Evolutionary conservation across 345 rosid species (phyloP), one percentile per base, ranked within the genome.

Genomic region (Trapa bicornis): DNA sequence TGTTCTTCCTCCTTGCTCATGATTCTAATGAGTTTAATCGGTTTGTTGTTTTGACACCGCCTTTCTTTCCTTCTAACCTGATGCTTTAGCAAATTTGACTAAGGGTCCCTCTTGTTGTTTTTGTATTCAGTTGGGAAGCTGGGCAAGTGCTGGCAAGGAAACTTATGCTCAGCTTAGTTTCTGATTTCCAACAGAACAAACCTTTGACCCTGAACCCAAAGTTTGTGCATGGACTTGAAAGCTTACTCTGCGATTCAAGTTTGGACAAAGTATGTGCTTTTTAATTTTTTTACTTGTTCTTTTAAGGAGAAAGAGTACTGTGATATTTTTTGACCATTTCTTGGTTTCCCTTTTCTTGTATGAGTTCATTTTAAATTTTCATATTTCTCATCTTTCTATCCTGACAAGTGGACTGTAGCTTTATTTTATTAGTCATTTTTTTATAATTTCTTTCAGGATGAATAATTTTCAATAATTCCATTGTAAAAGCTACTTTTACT

Each of bases 21-120:
- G 97, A 89, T 81, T 86, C 92, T 0, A 97, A 95, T 72, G 99
- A 83, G 80, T 95, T 91, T 78, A 95, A 91, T 73, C 89, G 97
- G 99, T 94, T 73, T 69, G 87, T 76, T 36, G 65, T 74, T 79
- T 70, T 75, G 67, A 63, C 72, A 72, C 33, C 63, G 47, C 71
- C 14, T 41, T 42, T 37, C 14, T 33, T 57, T 68, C 17, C 50
- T 70, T 47, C 64, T 45, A 68, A 0, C 6, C 35, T 10, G 32
- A 66, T 52, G 15, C 2, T 14, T 16, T 35, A 61, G 72, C 67
- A 53, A 53, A 72, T 48, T 68, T 50, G 61, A 66, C 62, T 33
- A 50, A 69, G 15, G 69, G 36, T 54, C 67, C 45, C 37, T 61
- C 29, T 5, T 62, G 35, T 15, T 68, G 47, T 68, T 74, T 65